phyloP scores from a whole-genome alignment of 768 basidiomycete species.

The Leccinum subgranulosum region DNA sequence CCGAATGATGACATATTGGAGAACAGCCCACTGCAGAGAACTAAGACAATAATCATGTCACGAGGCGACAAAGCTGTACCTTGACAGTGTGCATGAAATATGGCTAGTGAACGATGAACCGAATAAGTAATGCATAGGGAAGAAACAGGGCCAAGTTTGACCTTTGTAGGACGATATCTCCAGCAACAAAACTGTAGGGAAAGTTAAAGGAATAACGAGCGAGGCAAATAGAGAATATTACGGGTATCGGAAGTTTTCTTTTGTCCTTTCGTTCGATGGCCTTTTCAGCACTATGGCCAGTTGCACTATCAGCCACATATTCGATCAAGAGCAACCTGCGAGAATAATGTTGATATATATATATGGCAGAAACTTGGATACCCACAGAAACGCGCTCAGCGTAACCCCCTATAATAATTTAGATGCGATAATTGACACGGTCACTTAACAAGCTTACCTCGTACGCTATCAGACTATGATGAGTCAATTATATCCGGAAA shows the following conservation, averaged over 20 bases:
- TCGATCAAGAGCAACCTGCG: conserved; percentile 75
- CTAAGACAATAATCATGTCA: neutral
- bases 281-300: conserved; percentile 57
- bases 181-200: conserved; percentile 68
- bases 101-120: conserved; percentile 37
- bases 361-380: conserved; percentile 4
- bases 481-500: conserved; percentile 26
- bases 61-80: conserved; percentile 36
- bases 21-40: conserved; percentile 65
- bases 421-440: conserved; percentile 13
- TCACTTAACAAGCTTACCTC: conserved; percentile 44
- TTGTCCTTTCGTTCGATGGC: conserved; percentile 83
- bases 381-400: conserved; percentile 82
- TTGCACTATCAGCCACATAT: conserved; percentile 71
- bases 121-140: conserved; percentile 4
- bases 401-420: conserved; percentile 59
- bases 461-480: conserved; percentile 45
- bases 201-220: neutral
- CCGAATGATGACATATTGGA: conserved; percentile 84
- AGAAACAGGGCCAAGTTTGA: conserved; percentile 17
- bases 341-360: neutral
- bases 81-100: conserved; percentile 92
- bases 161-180: conserved; percentile 81
- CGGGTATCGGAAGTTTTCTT: conserved; percentile 62
- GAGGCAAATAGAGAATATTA: conserved; percentile 30